A percentile compares a stretch with the other conserved stretches of the same genome.
phyloP scores from a whole-genome alignment of 495 filamentous ascomycete species.

The Glutinoglossum americanum region DNA sequence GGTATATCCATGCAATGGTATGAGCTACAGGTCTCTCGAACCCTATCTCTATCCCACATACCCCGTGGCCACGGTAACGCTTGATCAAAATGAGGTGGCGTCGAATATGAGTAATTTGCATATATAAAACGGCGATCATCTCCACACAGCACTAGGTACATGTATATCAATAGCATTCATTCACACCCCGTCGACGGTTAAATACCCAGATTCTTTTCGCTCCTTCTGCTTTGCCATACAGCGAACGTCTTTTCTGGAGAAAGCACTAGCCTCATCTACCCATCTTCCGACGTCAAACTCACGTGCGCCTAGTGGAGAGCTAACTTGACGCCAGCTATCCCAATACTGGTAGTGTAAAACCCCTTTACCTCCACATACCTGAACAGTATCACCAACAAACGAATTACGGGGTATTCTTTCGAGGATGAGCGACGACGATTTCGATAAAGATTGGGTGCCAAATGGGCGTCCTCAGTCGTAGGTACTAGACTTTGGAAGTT shows the following conservation, averaged over 20 bases:
- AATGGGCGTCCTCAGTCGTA: constrained; percentile 65
- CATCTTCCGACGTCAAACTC: not conserved
- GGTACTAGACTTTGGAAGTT: constrained; percentile 16
- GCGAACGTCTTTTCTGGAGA: not conserved
- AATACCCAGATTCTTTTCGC: not conserved
- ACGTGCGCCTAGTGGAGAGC: not conserved
- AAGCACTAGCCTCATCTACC: not conserved
- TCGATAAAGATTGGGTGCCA: constrained; percentile 56
- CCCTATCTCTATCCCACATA: too few species aligned
- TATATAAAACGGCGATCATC: too few species aligned
- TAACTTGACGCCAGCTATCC: not conserved
- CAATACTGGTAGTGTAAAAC: not conserved
- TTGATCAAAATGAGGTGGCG: too few species aligned
- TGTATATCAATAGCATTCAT: too few species aligned
- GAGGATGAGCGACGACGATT: constrained; percentile 38
- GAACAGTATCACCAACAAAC: not conserved
- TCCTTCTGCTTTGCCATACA: not conserved
- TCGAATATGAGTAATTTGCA: too few species aligned
- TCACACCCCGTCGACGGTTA: not conserved
- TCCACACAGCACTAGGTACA: too few species aligned
- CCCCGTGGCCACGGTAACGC: too few species aligned
- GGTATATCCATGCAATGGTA: too few species aligned
- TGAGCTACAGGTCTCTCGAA: too few species aligned
- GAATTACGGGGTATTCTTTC: not conserved
- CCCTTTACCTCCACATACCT: not conserved